These are phyloP conservation scores for Trypanosoma mega DNA, from an alignment of 208 protist genomes.

Conservation along the genomic window DNA sequence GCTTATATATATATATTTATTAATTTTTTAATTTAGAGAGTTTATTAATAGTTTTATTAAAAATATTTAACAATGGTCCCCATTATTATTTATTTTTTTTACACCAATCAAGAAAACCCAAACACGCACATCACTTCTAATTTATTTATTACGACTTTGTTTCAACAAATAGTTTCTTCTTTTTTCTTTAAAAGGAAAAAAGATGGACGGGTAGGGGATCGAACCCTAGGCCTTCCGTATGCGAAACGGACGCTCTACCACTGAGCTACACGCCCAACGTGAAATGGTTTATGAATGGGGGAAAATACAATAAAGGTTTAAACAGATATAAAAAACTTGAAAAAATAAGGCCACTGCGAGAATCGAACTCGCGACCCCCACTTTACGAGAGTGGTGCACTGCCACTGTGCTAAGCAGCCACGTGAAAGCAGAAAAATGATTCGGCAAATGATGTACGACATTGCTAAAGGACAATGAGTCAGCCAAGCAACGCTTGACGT, in stretches of 20 bases:
- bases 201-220: background rate
- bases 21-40: too few species aligned
- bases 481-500: too few species aligned
- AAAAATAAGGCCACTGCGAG: slow-evolving; percentile 88
- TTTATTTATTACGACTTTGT: too few species aligned
- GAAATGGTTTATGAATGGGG: too few species aligned
- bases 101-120: too few species aligned
- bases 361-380: slow-evolving; percentile 95
- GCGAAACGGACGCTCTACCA: slow-evolving; percentile 1
- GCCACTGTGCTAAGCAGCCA: slow-evolving; percentile 95
- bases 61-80: too few species aligned
- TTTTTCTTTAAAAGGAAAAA: background rate
- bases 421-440: slow-evolving; percentile 8
- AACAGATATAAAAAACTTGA: background rate
- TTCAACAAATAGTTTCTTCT: background rate
- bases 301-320: too few species aligned
- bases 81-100: too few species aligned
- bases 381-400: slow-evolving; percentile 96
- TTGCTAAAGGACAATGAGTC: too few species aligned
- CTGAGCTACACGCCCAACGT: background rate
- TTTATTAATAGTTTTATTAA: too few species aligned
- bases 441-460: too few species aligned
- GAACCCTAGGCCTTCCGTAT: slow-evolving; percentile 1
- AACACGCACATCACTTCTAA: too few species aligned
- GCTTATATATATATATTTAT: background rate